Percentiles rank a stretch among this genome's conserved stretches.
phyloP scores from a whole-genome alignment of 2,329 filamentous ascomycete species.

The Penicillium nordicum region DNA sequence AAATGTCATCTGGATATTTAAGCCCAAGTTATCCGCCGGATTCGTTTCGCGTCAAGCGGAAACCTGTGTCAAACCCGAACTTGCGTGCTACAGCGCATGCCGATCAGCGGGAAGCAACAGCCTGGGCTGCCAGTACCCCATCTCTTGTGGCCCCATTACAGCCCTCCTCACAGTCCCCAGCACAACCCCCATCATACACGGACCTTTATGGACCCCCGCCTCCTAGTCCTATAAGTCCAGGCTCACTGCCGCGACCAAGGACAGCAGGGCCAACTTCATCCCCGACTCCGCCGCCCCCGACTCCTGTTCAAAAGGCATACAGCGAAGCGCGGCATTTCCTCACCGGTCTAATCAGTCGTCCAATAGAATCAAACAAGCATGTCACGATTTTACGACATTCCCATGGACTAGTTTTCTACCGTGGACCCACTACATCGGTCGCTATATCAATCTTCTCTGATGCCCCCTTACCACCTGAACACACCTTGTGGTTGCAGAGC shows the following conservation, averaged over 20 bases:
- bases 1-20: constrained; percentile 17
- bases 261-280: constrained; percentile 12
- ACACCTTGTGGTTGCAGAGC: constrained; percentile 65
- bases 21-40: constrained; percentile 12
- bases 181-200: constrained; percentile 19
- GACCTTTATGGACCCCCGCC: constrained; percentile 16
- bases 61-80: constrained; percentile 25
- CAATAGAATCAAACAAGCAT: constrained; percentile 63
- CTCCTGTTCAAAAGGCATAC: constrained; percentile 35
- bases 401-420: constrained; percentile 62
- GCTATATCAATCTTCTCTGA: constrained; percentile 63
- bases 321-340: constrained; percentile 63
- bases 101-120: constrained; percentile 9
- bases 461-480: constrained; percentile 52
- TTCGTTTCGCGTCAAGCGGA: constrained; percentile 18
- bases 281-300: constrained; percentile 7
- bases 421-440: constrained; percentile 61
- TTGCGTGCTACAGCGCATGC: constrained; percentile 16
- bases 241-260: constrained; percentile 10
- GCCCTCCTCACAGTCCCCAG: neutral
- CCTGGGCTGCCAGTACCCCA: constrained; percentile 10
- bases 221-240: neutral
- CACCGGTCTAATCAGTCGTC: constrained; percentile 61
- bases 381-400: constrained; percentile 66
- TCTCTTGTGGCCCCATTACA: constrained; percentile 5